A percentile compares a stretch with the other conserved stretches of the same genome.
These are phyloP conservation scores for Ophiocytium majus DNA, from an alignment of 352 stramenopile species.

Conservation along the genomic window DNA sequence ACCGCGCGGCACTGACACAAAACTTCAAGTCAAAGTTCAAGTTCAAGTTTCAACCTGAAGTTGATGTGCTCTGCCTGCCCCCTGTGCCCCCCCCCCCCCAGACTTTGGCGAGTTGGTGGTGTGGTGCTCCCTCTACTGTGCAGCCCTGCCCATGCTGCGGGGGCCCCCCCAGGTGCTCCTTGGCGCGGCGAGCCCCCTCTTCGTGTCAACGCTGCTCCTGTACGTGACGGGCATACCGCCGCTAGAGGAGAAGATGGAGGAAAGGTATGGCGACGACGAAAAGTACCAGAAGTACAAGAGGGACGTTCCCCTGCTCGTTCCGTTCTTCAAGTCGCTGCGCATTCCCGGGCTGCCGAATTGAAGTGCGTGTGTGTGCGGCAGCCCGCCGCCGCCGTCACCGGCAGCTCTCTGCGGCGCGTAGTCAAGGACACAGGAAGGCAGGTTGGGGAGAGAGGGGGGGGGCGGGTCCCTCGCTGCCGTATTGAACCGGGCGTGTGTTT, in stretches of 20 bases:
- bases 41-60: too few relatives aligned
- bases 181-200: constrained; percentile 38
- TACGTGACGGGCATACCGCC: constrained; percentile 44
- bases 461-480: too few relatives aligned
- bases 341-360: neutral
- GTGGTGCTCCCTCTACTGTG: constrained; percentile 41
- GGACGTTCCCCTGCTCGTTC: constrained; percentile 32
- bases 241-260: constrained; percentile 49
- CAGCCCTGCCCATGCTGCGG: constrained; percentile 31
- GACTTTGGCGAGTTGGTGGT: constrained; percentile 46
- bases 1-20: too few relatives aligned
- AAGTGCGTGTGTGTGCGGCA: too few relatives aligned
- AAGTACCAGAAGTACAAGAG: constrained; percentile 48
- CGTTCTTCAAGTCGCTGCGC: constrained; percentile 13
- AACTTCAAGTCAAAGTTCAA: too few relatives aligned
- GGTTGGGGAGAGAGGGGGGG: too few relatives aligned
- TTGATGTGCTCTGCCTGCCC: too few relatives aligned
- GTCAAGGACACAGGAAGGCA: too few relatives aligned
- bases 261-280: constrained; percentile 43
- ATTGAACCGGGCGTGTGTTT: too few relatives aligned
- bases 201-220: constrained; percentile 45
- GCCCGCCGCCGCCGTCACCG: too few relatives aligned
- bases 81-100: too few relatives aligned
- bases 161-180: constrained; percentile 31
- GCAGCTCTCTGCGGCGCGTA: too few relatives aligned